phyloP scores from a whole-genome alignment of 169 alveolate genomes.

The Plasmodium inui region DNA sequence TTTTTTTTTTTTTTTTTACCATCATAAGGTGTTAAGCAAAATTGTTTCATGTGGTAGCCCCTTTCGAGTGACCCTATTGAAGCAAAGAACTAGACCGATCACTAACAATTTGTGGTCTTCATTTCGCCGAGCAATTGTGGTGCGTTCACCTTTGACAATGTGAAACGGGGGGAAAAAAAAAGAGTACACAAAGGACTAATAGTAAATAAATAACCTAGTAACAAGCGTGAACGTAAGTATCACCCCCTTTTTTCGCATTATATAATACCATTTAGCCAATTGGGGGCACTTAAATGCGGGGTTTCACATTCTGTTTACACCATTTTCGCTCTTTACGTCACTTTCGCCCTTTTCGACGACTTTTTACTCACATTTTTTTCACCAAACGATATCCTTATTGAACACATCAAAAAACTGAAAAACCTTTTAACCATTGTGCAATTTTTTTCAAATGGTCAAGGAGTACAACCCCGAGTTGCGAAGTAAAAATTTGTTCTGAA shows the following conservation, averaged over 20 bases:
- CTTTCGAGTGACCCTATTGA: background rate
- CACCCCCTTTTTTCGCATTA: background rate
- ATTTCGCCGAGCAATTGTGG: background rate
- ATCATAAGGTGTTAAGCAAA: background rate
- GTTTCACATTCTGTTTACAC: background rate
- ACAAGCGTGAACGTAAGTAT: background rate
- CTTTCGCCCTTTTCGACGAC: background rate
- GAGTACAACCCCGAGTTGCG: background rate
- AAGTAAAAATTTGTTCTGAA: background rate
- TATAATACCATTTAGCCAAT: background rate
- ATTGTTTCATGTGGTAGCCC: background rate
- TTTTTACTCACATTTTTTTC: background rate
- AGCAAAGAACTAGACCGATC: background rate
- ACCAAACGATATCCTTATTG: background rate
- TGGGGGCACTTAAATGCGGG: background rate
- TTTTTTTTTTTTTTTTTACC: background rate
- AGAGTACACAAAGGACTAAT: background rate
- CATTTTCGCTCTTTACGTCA: background rate
- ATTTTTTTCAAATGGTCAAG: background rate
- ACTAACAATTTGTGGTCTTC: background rate
- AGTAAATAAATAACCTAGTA: background rate
- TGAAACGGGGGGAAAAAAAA: background rate
- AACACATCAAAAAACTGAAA: background rate
- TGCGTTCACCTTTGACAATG: background rate
- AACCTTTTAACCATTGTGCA: background rate